Evolutionary conservation across 208 protist genomes (phyloP), one percentile per base, ranked within the genome.

Genomic region (Crithidia sp.): DNA sequence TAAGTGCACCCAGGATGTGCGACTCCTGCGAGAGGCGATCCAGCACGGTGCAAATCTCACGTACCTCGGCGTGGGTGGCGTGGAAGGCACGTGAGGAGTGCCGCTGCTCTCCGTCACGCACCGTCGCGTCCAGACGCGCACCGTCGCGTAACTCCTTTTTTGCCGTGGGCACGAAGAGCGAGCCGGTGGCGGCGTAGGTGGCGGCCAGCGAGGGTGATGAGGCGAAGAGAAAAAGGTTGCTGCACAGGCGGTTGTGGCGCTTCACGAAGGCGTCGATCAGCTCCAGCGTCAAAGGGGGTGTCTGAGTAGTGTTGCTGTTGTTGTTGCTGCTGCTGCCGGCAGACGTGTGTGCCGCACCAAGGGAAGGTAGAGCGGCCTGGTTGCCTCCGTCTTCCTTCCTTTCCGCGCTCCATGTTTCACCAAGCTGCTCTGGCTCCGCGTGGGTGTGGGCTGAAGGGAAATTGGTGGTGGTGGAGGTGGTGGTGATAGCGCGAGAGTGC

Each of bases 1-100:
- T n/a, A 7, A 79, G 59, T 2, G 54, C 28, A n/a, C 61, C 37
- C 0, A 79, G 67, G 36, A 52, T 59, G 10, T 68, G 66, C 5
- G 74, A 16, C 53, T 63, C 74, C 54, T 74, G 74, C 28, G 74
- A 16, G 16, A 79, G 57, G 14, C 61, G 50, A 54, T 79, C 74
- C 45, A 79, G 45, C 44, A 74, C 52, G 8, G 19, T 2, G 12
- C 60, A 52, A 17, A 74, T 52, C 6, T 79, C 74, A 6, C 12
- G 8, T 10, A 61, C 44, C 40, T 41, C 55, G 4, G 53, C 56
- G 14, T 54, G 19, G 2, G 52, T 61, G 19, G 44, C 67, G 43
- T 63, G 53, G 2, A 56, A 7, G 3, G 54, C 67, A 9, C 39
- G 67, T 3, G 37, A 41, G 65, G 64, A 61, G 39, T 62, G 65